phyloP scores from a whole-genome alignment of 2,329 filamentous ascomycete genomes.

The Colletotrichum acutatum region DNA sequence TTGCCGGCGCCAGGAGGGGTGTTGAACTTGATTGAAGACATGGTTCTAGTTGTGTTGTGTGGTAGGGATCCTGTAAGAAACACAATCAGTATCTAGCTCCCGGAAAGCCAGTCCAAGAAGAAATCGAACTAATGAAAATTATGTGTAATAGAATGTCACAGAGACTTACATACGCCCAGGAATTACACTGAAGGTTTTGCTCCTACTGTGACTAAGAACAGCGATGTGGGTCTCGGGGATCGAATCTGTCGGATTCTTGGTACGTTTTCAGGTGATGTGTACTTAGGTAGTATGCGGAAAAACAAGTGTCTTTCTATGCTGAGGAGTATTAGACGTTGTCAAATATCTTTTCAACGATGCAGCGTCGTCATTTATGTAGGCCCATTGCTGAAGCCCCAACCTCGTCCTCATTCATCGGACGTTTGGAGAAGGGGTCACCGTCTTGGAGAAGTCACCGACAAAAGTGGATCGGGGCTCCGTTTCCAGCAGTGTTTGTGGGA shows the following conservation, averaged over 20 bases:
- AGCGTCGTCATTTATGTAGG: background rate
- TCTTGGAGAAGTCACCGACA: background rate
- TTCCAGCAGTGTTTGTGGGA: no score
- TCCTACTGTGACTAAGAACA: no score
- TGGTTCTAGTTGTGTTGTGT: background rate
- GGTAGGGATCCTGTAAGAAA: background rate
- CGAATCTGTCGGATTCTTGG: no score
- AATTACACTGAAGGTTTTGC: no score
- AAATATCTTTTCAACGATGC: no score
- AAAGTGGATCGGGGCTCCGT: background rate
- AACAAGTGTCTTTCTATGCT: no score
- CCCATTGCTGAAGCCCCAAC: background rate
- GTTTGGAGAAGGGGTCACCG: background rate
- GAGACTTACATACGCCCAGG: no score
- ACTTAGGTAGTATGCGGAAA: no score
- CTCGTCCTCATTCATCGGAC: background rate
- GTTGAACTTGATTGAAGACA: conserved; percentile 6
- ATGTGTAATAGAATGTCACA: no score
- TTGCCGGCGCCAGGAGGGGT: conserved; percentile 3
- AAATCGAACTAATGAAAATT: background rate
- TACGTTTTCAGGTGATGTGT: no score
- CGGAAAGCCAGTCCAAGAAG: background rate
- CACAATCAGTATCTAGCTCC: background rate
- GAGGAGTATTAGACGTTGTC: no score
- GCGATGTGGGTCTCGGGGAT: no score